Evolutionary conservation across 1,284 basidiomycete species (phyloP).

Genomic region (Vanrija sp.): DNA sequence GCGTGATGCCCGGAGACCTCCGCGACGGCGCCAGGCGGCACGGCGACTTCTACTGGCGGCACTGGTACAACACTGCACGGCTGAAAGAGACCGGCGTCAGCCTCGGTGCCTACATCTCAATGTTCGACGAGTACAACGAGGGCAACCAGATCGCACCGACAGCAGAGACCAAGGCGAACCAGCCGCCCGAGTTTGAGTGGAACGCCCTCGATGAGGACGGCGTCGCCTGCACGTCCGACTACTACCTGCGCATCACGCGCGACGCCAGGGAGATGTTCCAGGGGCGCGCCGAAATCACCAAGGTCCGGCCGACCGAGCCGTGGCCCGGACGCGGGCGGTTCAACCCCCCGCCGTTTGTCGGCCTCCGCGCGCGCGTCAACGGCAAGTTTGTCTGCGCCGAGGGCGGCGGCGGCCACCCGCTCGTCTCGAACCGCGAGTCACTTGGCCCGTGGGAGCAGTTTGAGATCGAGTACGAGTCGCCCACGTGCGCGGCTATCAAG

Average conservation of each 20-base stretch:
- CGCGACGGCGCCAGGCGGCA: constrained; percentile 5
- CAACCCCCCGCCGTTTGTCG: not conserved
- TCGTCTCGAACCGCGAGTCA: constrained; percentile 4
- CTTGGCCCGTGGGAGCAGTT: constrained; percentile 8
- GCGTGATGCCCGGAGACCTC: constrained; percentile 20
- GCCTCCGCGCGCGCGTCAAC: constrained; percentile 6
- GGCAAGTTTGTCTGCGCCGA: constrained; percentile 13
- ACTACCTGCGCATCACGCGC: constrained; percentile 17
- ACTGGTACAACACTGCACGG: constrained; percentile 12
- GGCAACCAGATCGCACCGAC: constrained; percentile 20
- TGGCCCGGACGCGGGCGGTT: constrained; percentile 9
- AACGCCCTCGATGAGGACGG: constrained; percentile 20
- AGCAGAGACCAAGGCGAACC: constrained; percentile 11
- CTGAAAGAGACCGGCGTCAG: constrained; percentile 2
- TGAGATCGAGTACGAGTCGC: not conserved
- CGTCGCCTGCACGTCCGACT: constrained; percentile 15
- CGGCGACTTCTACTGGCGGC: constrained; percentile 21
- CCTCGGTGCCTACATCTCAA: constrained; percentile 13
- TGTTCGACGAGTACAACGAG: constrained; percentile 23
- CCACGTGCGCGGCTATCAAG: not conserved
- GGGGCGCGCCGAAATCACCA: not conserved
- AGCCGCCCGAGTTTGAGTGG: constrained; percentile 12
- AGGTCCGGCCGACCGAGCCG: constrained; percentile 14
- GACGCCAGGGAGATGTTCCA: constrained; percentile 17
- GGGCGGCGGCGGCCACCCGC: not conserved